Conservation (phyloP, 106 monocot genomes). For the Acorus calamus region DNA sequence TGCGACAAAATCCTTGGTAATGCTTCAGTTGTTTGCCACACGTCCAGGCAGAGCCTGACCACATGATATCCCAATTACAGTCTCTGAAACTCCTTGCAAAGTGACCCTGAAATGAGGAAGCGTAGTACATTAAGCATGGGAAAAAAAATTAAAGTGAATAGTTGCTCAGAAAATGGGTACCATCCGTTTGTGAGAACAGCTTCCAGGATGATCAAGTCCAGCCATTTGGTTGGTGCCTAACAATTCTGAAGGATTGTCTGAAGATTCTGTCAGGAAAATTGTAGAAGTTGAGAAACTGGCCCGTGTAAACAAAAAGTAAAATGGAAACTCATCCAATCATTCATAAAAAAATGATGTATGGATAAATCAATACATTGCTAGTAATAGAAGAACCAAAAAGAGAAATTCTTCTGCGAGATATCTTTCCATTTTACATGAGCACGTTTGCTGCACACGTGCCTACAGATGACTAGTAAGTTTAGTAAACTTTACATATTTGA, state of each 20-base stretch:
- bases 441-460: too few species aligned
- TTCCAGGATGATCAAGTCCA: slow-evolving; percentile 34
- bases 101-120: slow-evolving; percentile 32
- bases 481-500: too few species aligned
- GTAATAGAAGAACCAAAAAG: too few species aligned
- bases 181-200: slow-evolving; percentile 16
- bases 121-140: neutral
- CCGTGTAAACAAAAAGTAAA: neutral
- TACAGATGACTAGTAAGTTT: too few species aligned
- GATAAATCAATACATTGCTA: neutral
- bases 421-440: too few species aligned
- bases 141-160: slow-evolving; percentile 1
- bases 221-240: slow-evolving; percentile 12
- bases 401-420: too few species aligned
- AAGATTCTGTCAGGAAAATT: slow-evolving; percentile 18
- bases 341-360: neutral
- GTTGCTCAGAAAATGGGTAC: slow-evolving; percentile 37
- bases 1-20: slow-evolving; percentile 68
- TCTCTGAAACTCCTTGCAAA: slow-evolving; percentile 17
- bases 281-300: neutral
- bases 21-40: slow-evolving; percentile 81
- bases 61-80: slow-evolving; percentile 45
- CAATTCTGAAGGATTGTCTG: slow-evolving; percentile 2
- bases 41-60: slow-evolving; percentile 65
- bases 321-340: neutral